A percentile compares a stretch with the other conserved stretches of the same genome.
Conservation (phyloP, 2,329 filamentous ascomycete genomes). For the Fusarium sp. region DNA sequence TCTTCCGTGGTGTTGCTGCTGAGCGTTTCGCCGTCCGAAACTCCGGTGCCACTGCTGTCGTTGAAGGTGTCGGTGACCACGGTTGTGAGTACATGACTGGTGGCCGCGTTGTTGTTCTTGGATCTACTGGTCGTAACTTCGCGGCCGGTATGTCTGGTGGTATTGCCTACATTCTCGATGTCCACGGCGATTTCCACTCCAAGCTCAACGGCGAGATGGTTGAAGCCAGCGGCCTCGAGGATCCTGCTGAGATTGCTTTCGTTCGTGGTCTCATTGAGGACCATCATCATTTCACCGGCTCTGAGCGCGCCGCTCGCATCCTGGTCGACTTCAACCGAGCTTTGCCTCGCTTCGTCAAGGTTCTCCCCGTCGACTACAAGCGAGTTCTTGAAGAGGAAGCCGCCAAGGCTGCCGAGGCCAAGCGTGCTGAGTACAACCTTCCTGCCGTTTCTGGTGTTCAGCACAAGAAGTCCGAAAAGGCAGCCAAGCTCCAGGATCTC, state of each 20-base stretch:
- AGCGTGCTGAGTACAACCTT: slow-evolving; percentile 84
- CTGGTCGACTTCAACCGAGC: slow-evolving; percentile 95
- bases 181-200: slow-evolving; percentile 86
- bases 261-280: slow-evolving; percentile 93
- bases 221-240: slow-evolving; percentile 84
- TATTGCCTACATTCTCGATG: slow-evolving; percentile 94
- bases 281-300: slow-evolving; percentile 97
- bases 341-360: slow-evolving; percentile 90
- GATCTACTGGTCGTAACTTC: slow-evolving; percentile 93
- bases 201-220: slow-evolving; percentile 99
- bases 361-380: slow-evolving; percentile 96
- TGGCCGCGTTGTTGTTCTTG: slow-evolving; percentile 87
- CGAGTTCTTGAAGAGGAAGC: slow-evolving; percentile 88
- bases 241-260: slow-evolving; percentile 89
- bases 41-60: slow-evolving; percentile 94
- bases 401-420: slow-evolving; percentile 84
- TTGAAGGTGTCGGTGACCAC: slow-evolving; percentile 96
- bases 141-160: slow-evolving; percentile 98
- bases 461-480: slow-evolving; percentile 73
- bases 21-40: slow-evolving; percentile 98
- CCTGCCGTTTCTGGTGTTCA: slow-evolving; percentile 77
- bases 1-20: slow-evolving; percentile 96
- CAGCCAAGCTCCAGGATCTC: slow-evolving; percentile 80
- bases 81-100: slow-evolving; percentile 99
- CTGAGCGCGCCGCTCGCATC: slow-evolving; percentile 91